A percentile compares a stretch with the other conserved stretches of the same genome.
Evolutionary conservation across 192 early-diverging fungal species (phyloP).

Genomic region (Rhizophlyctis rosea): DNA sequence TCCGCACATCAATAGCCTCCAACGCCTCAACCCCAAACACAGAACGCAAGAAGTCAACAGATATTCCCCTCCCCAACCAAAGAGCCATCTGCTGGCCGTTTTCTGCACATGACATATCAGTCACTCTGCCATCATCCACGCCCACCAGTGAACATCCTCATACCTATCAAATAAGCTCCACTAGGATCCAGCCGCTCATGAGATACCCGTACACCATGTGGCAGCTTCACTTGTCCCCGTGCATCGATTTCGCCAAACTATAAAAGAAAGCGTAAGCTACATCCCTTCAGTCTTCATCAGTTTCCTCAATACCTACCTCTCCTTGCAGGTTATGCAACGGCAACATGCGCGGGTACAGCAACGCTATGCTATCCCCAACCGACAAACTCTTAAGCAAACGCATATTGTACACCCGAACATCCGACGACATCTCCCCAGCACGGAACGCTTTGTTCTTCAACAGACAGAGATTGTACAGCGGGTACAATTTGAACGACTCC

Average conservation of each 20-base stretch:
- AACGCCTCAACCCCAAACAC: conserved; percentile 78
- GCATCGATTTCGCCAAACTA: conserved; percentile 46
- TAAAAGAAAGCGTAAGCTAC: too few species aligned
- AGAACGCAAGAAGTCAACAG: conserved; percentile 61
- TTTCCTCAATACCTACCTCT: too few species aligned
- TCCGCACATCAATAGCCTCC: conserved; percentile 63
- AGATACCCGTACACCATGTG: conserved; percentile 68
- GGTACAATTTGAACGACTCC: conserved; percentile 91
- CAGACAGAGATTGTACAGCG: conserved; percentile 79
- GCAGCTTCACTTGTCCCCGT: conserved; percentile 61
- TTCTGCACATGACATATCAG: conserved; percentile 41
- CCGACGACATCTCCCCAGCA: conserved; percentile 71
- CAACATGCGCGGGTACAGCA: conserved; percentile 83
- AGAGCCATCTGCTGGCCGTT: conserved; percentile 73
- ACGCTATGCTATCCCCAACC: conserved; percentile 68
- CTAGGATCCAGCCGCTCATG: conserved; percentile 68
- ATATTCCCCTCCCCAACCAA: conserved; percentile 81
- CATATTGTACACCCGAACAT: conserved; percentile 79
- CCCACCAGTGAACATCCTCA: conserved; percentile 4
- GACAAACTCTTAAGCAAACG: conserved; percentile 71
- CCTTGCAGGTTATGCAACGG: conserved; percentile 67
- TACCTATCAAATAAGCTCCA: conserved; percentile 82
- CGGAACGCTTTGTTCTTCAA: conserved; percentile 83
- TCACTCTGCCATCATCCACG: conserved; percentile 12
- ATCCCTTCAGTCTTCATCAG: too few species aligned